A percentile compares a stretch with the other conserved stretches of the same genome.
Conservation (phyloP, 768 basidiomycete species). For the Pulveroboletus sp. region DNA sequence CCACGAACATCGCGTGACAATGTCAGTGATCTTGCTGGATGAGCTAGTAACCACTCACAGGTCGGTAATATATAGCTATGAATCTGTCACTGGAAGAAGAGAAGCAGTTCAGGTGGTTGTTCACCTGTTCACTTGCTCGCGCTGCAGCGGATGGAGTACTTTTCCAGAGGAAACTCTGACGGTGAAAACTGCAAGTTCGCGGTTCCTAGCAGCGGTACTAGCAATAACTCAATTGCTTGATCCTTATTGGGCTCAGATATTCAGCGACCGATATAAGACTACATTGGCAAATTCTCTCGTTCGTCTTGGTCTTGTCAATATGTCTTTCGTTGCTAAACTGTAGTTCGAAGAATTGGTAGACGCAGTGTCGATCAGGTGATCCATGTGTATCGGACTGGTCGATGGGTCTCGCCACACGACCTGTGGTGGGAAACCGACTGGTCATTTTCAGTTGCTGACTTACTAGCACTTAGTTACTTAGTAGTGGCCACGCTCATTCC, state of each 20-base stretch:
- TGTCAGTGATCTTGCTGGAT: background rate
- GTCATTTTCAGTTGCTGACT: conserved; percentile 10
- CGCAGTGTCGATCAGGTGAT: conserved; percentile 6
- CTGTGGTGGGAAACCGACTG: conserved; percentile 17
- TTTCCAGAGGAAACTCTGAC: conserved; percentile 6
- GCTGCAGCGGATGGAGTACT: background rate
- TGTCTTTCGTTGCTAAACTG: conserved; percentile 3
- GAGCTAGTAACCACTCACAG: background rate
- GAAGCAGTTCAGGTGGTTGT: background rate
- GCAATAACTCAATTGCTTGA: conserved; percentile 23
- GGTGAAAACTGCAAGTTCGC: conserved; percentile 12
- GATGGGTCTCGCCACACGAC: conserved; percentile 8
- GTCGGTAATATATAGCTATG: background rate
- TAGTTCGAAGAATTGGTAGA: conserved; percentile 1
- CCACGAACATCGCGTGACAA: background rate
- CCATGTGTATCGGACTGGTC: conserved; percentile 7
- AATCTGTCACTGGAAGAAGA: conserved; percentile 1
- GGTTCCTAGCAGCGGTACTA: conserved; percentile 15
- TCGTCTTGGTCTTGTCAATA: conserved; percentile 4
- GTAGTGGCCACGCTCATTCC: no score
- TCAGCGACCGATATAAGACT: conserved; percentile 15
- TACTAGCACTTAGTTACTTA: no score
- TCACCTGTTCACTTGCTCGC: conserved; percentile 8
- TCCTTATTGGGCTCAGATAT: conserved; percentile 14
- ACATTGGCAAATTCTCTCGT: conserved; percentile 2